Percentiles rank a stretch among this genome's conserved stretches.
Evolutionary conservation across 2,329 filamentous ascomycete genomes (phyloP).

Genomic region (Didymella keratinophila): DNA sequence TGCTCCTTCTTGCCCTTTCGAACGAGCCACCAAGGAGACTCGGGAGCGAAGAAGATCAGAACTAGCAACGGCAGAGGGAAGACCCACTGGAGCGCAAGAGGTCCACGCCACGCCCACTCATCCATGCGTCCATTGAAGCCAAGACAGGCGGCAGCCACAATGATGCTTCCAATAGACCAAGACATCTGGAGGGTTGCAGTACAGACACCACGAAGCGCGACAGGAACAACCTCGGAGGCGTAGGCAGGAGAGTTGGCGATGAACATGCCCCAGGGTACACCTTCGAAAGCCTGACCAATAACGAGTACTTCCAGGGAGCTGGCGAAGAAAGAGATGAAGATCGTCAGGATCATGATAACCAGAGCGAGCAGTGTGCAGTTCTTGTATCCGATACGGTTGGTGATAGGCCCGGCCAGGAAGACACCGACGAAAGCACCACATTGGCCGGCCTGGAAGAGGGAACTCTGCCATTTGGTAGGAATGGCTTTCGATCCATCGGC

Average conservation of each 20-base stretch:
- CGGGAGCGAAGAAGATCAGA: slow-evolving; percentile 56
- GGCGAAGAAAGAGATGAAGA: slow-evolving; percentile 66
- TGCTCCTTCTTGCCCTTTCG: slow-evolving; percentile 52
- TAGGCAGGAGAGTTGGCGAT: slow-evolving; percentile 70
- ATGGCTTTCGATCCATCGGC: slow-evolving; percentile 51
- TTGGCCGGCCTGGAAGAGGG: slow-evolving; percentile 63
- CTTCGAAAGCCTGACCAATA: slow-evolving; percentile 65
- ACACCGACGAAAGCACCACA: slow-evolving; percentile 68
- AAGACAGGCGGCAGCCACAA: slow-evolving; percentile 65
- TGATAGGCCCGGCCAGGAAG: slow-evolving; percentile 66
- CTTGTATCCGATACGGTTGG: slow-evolving; percentile 65
- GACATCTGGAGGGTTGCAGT: slow-evolving; percentile 71
- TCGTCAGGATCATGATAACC: slow-evolving; percentile 64
- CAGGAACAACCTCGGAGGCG: slow-evolving; percentile 66
- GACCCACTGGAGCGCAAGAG: slow-evolving; percentile 52
- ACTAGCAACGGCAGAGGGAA: slow-evolving; percentile 54
- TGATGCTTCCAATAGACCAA: slow-evolving; percentile 68
- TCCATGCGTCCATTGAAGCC: slow-evolving; percentile 54
- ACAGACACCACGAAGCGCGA: slow-evolving; percentile 63
- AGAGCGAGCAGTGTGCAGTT: slow-evolving; percentile 63
- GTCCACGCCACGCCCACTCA: slow-evolving; percentile 35
- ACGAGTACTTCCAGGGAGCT: slow-evolving; percentile 57
- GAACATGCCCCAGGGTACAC: slow-evolving; percentile 70
- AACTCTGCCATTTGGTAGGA: slow-evolving; percentile 63
- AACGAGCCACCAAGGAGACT: slow-evolving; percentile 49